Base-by-base conservation (phyloP, 768 basidiomycete species). In the Suillus brevipes region DNA sequence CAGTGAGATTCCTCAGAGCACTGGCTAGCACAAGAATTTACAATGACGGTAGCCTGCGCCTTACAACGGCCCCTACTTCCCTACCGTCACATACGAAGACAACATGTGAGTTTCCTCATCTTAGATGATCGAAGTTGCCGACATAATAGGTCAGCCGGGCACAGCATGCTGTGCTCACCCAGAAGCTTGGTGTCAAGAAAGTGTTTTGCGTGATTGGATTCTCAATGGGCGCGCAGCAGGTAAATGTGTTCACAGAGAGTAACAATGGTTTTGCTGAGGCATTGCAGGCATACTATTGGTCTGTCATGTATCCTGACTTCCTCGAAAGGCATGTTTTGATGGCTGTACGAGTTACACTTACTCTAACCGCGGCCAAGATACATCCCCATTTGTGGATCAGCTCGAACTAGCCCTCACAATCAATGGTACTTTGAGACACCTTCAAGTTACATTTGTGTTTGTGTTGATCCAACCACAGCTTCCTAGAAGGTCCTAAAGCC, bases 51-150 rank as follows among this genome's bases (percentile, higher is more conserved):
- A 87, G 86, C 82, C 85, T 3, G 70, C 75, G 9, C 86, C 86
- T 2, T 84, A 85, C 73, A 86, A 86, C 58, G 86, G 86, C 0
- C 84, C 86, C 4, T 86, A 84, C 70, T 87, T 87, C 66, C 86
- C 85, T 13, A 75, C 75, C 4, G 78, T 86, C 10, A 82, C 84
- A 20, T 86, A 87, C 67, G 81, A 83, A 68, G 85, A 86, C 63
- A 87, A 87, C 69, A 81, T 85, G 86, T 84, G 62, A 73, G 79
- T 25, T 38, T 45, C 31, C 34, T 37, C n/a, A 4, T 4, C 20
- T 23, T n/a, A 50, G 6, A 36, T 56, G 40, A 14, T 43, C 7
- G 23, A 68, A 31, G 36, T 37, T 25, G 58, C 38, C 23, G 42
- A 53, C 14, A 18, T 40, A 9, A 38, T 40, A 9, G 42, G 55